These are phyloP conservation scores for Torulaspora indica DNA, from an alignment of 805 yeast genomes.

Conservation along the genomic window DNA sequence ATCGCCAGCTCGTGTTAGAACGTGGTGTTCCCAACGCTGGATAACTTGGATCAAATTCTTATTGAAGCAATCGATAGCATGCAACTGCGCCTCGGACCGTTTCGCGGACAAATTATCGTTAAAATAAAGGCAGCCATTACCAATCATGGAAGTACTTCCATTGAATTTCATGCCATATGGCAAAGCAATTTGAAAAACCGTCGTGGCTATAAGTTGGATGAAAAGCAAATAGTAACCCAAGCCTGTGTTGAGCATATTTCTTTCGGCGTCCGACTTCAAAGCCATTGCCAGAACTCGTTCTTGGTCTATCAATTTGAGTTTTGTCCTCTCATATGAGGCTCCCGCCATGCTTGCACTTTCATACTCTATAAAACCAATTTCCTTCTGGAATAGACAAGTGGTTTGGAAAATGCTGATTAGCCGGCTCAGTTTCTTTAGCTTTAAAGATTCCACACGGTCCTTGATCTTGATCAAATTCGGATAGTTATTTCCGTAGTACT, in stretches of 20 bases:
- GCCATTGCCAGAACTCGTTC: constrained; percentile 10
- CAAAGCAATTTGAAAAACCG: constrained; percentile 19
- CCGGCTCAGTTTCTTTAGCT: constrained; percentile 20
- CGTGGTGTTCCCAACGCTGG: constrained; percentile 39
- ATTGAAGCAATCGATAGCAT: constrained; percentile 24
- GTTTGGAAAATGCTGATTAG: constrained; percentile 17
- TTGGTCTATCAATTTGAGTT: constrained; percentile 13
- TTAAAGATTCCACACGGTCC: constrained; percentile 15
- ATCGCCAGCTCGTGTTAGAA: constrained; percentile 47
- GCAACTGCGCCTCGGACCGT: constrained; percentile 13
- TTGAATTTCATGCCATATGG: constrained; percentile 25
- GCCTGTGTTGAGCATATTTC: constrained; percentile 18
- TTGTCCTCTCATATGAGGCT: constrained; percentile 9
- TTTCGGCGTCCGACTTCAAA: constrained; percentile 8
- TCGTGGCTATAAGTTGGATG: constrained; percentile 20
- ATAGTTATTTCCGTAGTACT: constrained; percentile 28
- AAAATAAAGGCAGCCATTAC: constrained; percentile 24
- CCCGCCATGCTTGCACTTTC: background rate
- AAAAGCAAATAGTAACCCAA: constrained; percentile 31
- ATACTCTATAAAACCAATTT: constrained; percentile 12
- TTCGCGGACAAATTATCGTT: constrained; percentile 16
- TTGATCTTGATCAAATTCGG: constrained; percentile 23
- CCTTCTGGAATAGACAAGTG: constrained; percentile 15
- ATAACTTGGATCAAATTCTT: constrained; percentile 26
- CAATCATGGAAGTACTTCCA: constrained; percentile 30